Percentiles rank a stretch among this genome's conserved stretches.
Evolutionary conservation across 441 rosid genomes (phyloP).

Genomic region (Corymbia citriodora): DNA sequence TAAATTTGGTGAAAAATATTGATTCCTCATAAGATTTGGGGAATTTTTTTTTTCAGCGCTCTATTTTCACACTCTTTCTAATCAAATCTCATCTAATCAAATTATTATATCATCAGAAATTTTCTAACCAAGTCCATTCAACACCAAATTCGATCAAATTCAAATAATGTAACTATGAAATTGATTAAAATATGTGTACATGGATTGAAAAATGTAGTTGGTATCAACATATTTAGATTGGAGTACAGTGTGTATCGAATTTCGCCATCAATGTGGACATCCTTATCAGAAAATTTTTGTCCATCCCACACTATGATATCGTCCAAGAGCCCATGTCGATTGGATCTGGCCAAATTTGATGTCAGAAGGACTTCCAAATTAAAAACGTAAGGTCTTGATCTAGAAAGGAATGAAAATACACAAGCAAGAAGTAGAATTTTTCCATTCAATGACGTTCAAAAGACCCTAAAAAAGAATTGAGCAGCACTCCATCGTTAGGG

Average conservation of each 20-base stretch:
- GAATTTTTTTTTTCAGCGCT: not conserved
- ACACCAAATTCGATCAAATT: not conserved
- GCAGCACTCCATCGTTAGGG: not conserved
- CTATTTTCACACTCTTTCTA: not conserved
- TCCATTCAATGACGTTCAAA: not conserved
- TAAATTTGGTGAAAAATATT: not conserved
- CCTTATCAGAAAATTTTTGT: not conserved
- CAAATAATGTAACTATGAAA: not conserved
- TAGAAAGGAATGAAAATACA: not conserved
- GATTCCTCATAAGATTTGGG: not conserved
- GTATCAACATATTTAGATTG: not conserved
- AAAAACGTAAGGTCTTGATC: not conserved
- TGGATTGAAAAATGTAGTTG: not conserved
- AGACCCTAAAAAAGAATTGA: not conserved
- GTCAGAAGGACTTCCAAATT: not conserved
- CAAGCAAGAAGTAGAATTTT: not conserved
- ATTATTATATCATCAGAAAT: not conserved
- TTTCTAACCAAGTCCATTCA: not conserved
- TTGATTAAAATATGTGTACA: not conserved
- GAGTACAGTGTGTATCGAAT: not conserved
- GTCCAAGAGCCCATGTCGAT: rapidly evolving
- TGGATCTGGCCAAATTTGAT: not conserved
- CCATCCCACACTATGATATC: not conserved
- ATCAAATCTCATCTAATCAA: not conserved
- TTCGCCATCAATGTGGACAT: not conserved